These are phyloP conservation scores for Fusarium sp. DNA, from an alignment of 2,329 filamentous ascomycete genomes.

Conservation along the genomic window DNA sequence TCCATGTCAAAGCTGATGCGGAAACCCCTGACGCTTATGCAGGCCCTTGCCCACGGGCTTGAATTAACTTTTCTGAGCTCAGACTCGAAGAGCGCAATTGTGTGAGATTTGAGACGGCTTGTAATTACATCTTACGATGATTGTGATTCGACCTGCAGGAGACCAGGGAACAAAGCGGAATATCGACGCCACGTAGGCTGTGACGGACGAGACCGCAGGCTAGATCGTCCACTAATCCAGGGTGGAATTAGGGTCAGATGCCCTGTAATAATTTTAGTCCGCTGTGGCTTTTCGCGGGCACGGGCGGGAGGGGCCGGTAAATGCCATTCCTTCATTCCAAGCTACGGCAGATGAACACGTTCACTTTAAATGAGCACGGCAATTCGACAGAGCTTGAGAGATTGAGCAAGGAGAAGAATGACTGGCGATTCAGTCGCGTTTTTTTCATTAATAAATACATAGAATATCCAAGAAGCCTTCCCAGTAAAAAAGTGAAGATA, in stretches of 20 bases:
- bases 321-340: not conserved
- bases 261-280: not conserved
- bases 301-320: constrained; percentile 8
- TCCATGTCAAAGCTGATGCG: not conserved
- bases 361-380: not conserved
- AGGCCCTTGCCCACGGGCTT: not conserved
- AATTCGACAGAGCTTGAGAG: not conserved
- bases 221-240: not conserved
- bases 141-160: not conserved
- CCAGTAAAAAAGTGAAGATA: not conserved
- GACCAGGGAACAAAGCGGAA: not conserved
- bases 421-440: constrained; percentile 9
- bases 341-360: not conserved
- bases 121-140: not conserved
- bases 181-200: not conserved
- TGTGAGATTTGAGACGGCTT: not conserved
- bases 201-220: not conserved
- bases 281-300: not conserved
- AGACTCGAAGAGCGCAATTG: not conserved
- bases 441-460: constrained; percentile 28
- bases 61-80: not conserved
- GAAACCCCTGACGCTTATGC: constrained; percentile 2
- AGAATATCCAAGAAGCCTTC: constrained; percentile 11
- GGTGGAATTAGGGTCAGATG: not conserved
- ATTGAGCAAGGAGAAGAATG: constrained; percentile 3